These are phyloP conservation scores for Xerocomus spinulosus DNA, from an alignment of 768 basidiomycete species.

Conservation along the genomic window DNA sequence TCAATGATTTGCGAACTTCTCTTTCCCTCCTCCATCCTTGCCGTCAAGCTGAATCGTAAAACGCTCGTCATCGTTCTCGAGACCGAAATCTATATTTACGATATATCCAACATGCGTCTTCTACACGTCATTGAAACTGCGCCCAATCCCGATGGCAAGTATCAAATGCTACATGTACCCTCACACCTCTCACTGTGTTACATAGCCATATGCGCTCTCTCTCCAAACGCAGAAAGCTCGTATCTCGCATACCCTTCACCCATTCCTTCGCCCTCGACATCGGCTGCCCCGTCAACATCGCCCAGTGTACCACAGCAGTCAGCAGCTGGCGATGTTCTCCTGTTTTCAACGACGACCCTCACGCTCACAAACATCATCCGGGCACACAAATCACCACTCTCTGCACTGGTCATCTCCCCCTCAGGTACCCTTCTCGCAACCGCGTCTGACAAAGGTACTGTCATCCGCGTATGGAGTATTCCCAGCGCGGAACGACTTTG, in stretches of 20 bases:
- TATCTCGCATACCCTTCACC: conserved; percentile 97
- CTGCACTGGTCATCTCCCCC: conserved; percentile 79
- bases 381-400: conserved; percentile 93
- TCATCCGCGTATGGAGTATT: conserved; percentile 90
- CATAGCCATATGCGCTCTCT: conserved; percentile 89
- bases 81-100: conserved; percentile 98
- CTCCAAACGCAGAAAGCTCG: conserved; percentile 87
- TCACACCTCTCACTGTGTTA: conserved; percentile 1
- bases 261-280: conserved; percentile 74
- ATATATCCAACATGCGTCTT: conserved; percentile 97
- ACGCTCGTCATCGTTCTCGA: conserved; percentile 95
- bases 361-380: conserved; percentile 94
- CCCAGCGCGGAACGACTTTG: conserved; percentile 92
- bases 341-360: conserved; percentile 91
- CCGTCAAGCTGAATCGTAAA: conserved; percentile 98
- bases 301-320: conserved; percentile 41
- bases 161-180: neutral
- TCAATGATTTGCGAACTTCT: conserved; percentile 98
- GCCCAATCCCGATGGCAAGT: conserved; percentile 86
- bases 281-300: conserved; percentile 38
- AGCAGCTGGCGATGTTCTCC: conserved; percentile 76
- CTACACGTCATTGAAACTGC: conserved; percentile 97
- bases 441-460: conserved; percentile 91
- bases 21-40: conserved; percentile 93
- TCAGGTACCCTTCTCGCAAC: conserved; percentile 90